These are phyloP conservation scores for Ramalina peruviana DNA, from an alignment of 495 filamentous ascomycete species.

Conservation along the genomic window DNA sequence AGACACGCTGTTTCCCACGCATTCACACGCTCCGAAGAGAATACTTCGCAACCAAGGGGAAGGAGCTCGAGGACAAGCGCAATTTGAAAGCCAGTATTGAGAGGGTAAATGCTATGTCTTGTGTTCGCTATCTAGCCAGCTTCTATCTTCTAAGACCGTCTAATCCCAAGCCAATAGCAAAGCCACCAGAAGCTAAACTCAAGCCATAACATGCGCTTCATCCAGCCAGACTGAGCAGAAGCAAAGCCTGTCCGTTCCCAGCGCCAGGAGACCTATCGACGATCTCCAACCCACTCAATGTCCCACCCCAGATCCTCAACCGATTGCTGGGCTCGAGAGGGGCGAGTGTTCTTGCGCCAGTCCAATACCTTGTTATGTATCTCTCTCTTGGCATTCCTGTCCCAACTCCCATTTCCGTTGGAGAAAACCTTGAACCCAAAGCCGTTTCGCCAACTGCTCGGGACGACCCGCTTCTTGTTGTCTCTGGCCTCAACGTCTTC, in stretches of 20 bases:
- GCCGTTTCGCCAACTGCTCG: slow-evolving; percentile 30
- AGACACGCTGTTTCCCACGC: too few relatives aligned
- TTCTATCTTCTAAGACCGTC: not conserved
- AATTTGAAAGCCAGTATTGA: not conserved
- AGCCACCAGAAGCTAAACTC: slow-evolving; percentile 2
- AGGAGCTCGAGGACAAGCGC: too few relatives aligned
- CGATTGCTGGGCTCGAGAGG: slow-evolving; percentile 20
- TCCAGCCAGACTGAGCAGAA: slow-evolving; percentile 22
- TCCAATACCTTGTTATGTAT: slow-evolving; percentile 28
- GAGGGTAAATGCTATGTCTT: slow-evolving; percentile 16
- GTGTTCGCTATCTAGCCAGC: slow-evolving; percentile 6
- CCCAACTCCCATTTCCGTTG: slow-evolving; percentile 36
- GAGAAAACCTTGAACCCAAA: slow-evolving; percentile 33
- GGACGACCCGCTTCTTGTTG: slow-evolving; percentile 24
- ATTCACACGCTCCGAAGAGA: too few relatives aligned
- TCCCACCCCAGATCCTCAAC: slow-evolving; percentile 36
- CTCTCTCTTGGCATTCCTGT: slow-evolving; percentile 35
- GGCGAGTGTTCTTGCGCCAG: slow-evolving; percentile 47
- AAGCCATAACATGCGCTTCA: slow-evolving; percentile 5
- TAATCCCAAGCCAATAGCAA: slow-evolving; percentile 5
- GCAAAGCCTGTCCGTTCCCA: slow-evolving; percentile 34
- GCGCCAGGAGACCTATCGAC: slow-evolving; percentile 25
- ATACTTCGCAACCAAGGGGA: too few relatives aligned
- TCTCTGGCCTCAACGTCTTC: slow-evolving; percentile 21
- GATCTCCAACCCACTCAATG: slow-evolving; percentile 82